Conservation (phyloP, 1,139 yeast genomes). For the Pichia inconspicua region DNA sequence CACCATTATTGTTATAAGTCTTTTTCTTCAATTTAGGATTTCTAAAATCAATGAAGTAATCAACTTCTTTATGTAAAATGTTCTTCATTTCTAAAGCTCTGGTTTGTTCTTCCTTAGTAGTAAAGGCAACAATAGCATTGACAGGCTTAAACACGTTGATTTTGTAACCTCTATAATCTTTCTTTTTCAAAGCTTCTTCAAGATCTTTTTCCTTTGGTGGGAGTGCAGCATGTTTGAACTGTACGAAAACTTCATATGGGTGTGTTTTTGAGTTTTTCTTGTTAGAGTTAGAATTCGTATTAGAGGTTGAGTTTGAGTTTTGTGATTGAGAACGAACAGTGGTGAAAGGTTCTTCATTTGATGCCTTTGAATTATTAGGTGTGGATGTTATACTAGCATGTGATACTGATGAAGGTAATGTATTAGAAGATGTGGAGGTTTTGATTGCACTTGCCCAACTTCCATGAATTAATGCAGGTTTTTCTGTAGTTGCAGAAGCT, state of each 20-base stretch:
- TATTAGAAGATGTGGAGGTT: neutral
- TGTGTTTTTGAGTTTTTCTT: neutral
- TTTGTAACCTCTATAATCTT: neutral
- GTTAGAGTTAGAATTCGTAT: neutral
- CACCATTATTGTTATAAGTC: constrained; percentile 1
- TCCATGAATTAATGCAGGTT: neutral
- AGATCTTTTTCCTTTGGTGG: neutral
- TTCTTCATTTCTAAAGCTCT: neutral
- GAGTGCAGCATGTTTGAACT: neutral
- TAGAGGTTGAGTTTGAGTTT: neutral
- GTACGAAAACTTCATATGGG: neutral
- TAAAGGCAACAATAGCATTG: constrained; percentile 1
- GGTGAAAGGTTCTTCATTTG: neutral
- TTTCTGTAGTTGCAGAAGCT: neutral
- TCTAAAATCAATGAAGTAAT: constrained; percentile 3
- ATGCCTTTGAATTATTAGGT: neutral
- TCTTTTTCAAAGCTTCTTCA: neutral
- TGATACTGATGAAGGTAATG: neutral
- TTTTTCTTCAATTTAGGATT: constrained; percentile 1
- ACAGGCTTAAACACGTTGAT: neutral
- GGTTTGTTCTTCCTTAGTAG: neutral
- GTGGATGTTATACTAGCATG: neutral
- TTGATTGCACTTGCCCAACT: neutral
- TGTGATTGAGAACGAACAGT: neutral
- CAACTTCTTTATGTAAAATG: neutral